Percentiles rank a stretch among this genome's conserved stretches.
Conservation (phyloP, 495 filamentous ascomycete species). For the Elasticomyces elasticus region DNA sequence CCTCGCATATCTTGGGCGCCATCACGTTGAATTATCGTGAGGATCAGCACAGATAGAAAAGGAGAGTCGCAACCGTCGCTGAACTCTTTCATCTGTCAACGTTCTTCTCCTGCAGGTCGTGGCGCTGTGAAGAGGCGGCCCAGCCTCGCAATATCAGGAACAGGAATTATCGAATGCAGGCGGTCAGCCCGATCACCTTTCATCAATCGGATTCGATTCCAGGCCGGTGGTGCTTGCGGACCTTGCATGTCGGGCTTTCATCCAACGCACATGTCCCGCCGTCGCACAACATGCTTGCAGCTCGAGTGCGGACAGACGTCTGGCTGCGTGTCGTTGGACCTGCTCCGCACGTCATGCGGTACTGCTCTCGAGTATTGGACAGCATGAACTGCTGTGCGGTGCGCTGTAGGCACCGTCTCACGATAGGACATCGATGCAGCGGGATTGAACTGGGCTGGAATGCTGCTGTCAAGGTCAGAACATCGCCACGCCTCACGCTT, state of each 20-base stretch:
- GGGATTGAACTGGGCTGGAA: not conserved
- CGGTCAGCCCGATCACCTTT: constrained; percentile 3
- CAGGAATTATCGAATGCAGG: not conserved
- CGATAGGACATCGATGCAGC: not conserved
- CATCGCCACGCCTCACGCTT: not conserved
- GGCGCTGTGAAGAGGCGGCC: not conserved
- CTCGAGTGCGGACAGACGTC: not conserved
- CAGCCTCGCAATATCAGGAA: not conserved
- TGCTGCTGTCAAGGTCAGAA: not conserved
- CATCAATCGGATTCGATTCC: not conserved
- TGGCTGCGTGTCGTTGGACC: not conserved
- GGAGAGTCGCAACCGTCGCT: not conserved
- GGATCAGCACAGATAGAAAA: not conserved
- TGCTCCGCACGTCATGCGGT: not conserved
- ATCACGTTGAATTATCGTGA: too few relatives aligned
- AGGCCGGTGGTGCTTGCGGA: not conserved
- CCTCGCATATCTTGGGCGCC: not conserved
- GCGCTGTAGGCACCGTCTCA: not conserved
- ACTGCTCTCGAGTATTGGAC: not conserved
- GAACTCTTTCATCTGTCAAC: not conserved
- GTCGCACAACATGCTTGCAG: not conserved
- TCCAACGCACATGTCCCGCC: not conserved
- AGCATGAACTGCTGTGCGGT: not conserved
- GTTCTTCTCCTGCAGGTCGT: not conserved
- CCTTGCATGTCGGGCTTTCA: not conserved